Evolutionary conservation across 179 eudicot species (phyloP), one percentile per base, ranked within the genome.

Genomic region (Monotropa hypopitys): DNA sequence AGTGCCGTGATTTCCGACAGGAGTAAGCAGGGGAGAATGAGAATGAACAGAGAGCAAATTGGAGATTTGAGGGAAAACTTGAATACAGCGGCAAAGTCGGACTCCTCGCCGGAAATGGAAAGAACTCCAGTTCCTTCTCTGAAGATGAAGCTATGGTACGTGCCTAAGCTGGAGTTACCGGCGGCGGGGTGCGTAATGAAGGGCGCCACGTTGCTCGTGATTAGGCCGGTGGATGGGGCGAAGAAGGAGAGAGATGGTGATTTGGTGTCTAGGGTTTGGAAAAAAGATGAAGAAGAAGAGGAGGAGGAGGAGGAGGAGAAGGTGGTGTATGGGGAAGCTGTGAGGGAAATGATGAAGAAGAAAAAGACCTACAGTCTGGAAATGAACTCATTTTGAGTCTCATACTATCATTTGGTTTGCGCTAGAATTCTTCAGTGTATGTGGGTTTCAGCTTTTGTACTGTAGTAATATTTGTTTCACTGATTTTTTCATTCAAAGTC

Each of bases 121-220:
- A 83, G 88, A 85, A 86, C 80, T 4, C 82, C 79, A 69, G 81
- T 89, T 73, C 94, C 94, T 57, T 87, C 88, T 40, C 75, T 91
- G 86, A 84, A 76, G 83, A 86, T 91, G 86, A 90, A 86, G 72
- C 33, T 90, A 79, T 91, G 94, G 94, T 84, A 84, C 69, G 86
- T 81, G 73, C 85, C 85, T 43, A 86, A 80, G 75, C 43, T 90
- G 85, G 91, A 86, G 73, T 72, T 90, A 84, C 85, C 85, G 4
- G 76, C 38, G 35, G 83, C 77, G 3, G 94, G 90, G 38, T 46
- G 80, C 23, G 90, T 85, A 67, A 80, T 90, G 89, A 82, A 85
- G 77, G 96, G 91, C 42, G 97, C 92, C 50, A 91, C 94, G 73
- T 54, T 90, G 72, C 85, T 88, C 30, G 86, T 86, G 78, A 82